phyloP scores from a whole-genome alignment of 1,284 basidiomycete genomes.

The Heliocybe sulcata region DNA sequence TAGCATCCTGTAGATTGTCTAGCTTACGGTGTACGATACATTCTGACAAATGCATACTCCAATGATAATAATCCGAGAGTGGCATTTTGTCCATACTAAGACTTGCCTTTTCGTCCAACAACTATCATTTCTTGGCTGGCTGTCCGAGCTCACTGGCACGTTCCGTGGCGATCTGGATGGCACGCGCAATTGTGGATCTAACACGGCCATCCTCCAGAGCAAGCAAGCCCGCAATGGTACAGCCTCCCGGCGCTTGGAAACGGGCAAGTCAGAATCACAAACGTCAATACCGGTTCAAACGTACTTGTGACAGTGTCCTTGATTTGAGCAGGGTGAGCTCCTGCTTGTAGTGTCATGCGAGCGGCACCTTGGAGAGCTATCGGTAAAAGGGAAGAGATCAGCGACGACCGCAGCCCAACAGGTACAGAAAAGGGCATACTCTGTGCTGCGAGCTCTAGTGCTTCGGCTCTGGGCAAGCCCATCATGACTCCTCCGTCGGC shows the following conservation, averaged over 20 bases:
- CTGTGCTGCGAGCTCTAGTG: constrained; percentile 92
- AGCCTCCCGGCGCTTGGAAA: constrained; percentile 86
- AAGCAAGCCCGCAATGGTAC: constrained; percentile 95
- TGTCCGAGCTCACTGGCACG: constrained; percentile 78
- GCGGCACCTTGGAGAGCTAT: constrained; percentile 95
- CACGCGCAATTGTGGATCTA: constrained; percentile 91
- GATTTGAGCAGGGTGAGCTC: constrained; percentile 90
- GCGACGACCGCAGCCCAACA: background rate
- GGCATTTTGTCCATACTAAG: background rate
- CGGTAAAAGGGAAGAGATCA: constrained; percentile 1
- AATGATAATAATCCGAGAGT: too few species aligned
- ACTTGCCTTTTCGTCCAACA: background rate
- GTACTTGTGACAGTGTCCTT: constrained; percentile 97
- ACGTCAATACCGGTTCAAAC: constrained; percentile 20
- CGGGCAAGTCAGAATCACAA: background rate
- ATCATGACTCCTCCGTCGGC: constrained; percentile 99
- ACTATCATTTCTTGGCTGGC: constrained; percentile 18
- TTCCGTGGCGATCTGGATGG: constrained; percentile 91
- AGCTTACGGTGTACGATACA: background rate
- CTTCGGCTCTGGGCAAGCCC: constrained; percentile 93
- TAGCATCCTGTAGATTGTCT: constrained; percentile 8
- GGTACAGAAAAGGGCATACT: constrained; percentile 49
- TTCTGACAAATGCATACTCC: background rate
- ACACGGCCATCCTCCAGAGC: constrained; percentile 94
- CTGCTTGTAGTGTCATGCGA: constrained; percentile 87